Percentiles rank a stretch among this genome's conserved stretches.
Evolutionary conservation across 495 filamentous ascomycete species (phyloP).

Genomic region (Neurospora intermedia): DNA sequence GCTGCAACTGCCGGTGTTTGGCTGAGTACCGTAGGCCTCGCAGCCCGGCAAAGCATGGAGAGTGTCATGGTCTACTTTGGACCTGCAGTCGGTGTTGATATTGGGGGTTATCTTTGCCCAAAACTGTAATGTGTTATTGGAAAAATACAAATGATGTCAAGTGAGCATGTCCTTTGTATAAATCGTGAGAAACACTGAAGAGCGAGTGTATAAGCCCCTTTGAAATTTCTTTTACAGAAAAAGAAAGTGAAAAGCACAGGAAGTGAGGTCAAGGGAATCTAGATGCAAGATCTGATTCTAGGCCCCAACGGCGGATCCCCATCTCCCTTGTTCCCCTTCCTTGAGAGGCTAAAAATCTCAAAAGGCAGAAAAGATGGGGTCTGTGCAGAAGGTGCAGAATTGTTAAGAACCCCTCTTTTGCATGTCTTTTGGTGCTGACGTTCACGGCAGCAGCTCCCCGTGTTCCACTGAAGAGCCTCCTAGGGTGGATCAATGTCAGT

Average conservation of each 20-base stretch:
- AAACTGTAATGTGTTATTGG: not conserved
- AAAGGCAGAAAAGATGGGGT: not conserved
- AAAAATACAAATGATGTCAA: not conserved
- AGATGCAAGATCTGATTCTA: not conserved
- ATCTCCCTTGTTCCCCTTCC: not conserved
- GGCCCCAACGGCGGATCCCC: not conserved
- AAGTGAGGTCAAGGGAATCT: not conserved
- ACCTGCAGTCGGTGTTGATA: not conserved
- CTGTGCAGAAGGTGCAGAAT: not conserved
- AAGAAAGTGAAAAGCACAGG: not conserved
- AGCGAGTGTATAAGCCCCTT: not conserved
- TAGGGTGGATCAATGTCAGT: not conserved
- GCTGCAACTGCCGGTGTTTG: not conserved
- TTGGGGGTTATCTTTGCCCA: not conserved
- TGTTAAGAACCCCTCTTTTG: not conserved
- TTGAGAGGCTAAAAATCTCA: not conserved
- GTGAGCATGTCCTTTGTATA: not conserved
- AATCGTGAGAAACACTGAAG: not conserved
- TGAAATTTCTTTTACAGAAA: not conserved
- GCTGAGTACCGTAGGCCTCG: slow-evolving; percentile 4
- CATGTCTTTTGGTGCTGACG: not conserved
- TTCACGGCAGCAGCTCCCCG: not conserved
- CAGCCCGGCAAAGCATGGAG: slow-evolving; percentile 11
- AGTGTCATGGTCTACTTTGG: slow-evolving; percentile 11
- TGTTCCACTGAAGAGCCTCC: not conserved